These are phyloP conservation scores for Monosporozyma unispora DNA, from an alignment of 805 yeast genomes.

Conservation along the genomic window DNA sequence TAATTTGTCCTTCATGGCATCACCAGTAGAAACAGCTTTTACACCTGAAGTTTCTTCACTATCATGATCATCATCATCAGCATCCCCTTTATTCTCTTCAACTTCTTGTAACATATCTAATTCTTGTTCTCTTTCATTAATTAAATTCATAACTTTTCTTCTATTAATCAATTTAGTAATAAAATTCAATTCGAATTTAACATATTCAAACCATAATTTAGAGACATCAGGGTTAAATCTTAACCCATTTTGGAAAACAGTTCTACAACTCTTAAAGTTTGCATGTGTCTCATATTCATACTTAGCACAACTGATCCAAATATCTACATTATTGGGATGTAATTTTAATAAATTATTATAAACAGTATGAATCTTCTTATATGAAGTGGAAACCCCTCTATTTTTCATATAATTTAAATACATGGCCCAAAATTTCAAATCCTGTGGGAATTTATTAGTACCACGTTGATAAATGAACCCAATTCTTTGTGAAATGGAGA, in stretches of 20 bases:
- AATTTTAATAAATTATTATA: conserved; percentile 70
- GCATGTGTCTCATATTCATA: conserved; percentile 86
- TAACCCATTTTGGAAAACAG: conserved; percentile 73
- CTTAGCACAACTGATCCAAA: conserved; percentile 93
- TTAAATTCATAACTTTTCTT: conserved; percentile 70
- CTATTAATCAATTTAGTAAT: conserved; percentile 76
- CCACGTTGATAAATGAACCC: conserved; percentile 79
- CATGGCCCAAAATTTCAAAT: conserved; percentile 66
- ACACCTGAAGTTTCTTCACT: conserved; percentile 30
- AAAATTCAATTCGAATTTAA: conserved; percentile 80
- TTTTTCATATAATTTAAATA: conserved; percentile 62
- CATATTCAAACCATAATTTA: conserved; percentile 75
- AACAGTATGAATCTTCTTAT: conserved; percentile 63
- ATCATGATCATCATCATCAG: conserved; percentile 30
- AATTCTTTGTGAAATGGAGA: conserved; percentile 78
- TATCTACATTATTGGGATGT: conserved; percentile 84
- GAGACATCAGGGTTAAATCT: conserved; percentile 70
- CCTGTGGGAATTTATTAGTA: conserved; percentile 68
- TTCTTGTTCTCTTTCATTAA: conserved; percentile 64
- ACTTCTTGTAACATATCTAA: conserved; percentile 33
- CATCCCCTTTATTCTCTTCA: conserved; percentile 27
- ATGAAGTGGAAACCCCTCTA: conserved; percentile 44
- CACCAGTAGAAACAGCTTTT: conserved; percentile 42
- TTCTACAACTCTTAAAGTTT: conserved; percentile 81
- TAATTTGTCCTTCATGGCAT: conserved; percentile 51